phyloP scores from a whole-genome alignment of 129 eudicot species.

The Tanacetum coccineum region DNA sequence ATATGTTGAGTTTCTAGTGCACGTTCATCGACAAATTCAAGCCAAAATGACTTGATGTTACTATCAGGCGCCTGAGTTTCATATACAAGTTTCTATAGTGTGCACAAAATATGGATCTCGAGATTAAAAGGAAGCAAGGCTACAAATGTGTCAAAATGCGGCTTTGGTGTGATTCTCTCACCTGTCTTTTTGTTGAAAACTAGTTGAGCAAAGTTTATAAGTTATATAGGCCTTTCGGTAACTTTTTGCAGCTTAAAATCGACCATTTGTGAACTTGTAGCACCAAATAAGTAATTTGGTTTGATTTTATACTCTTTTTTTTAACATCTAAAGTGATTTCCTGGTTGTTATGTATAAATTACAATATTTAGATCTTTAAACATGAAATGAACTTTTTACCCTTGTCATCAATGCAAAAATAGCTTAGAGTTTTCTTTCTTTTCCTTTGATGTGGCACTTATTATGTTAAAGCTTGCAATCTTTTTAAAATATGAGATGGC shows the following conservation, averaged over 20 bases:
- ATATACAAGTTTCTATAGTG: conserved; percentile 22
- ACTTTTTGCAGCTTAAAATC: conserved; percentile 23
- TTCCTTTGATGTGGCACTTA: too few relatives aligned
- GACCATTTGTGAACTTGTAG: conserved; percentile 16
- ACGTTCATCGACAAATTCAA: conserved; percentile 82
- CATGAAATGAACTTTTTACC: neutral
- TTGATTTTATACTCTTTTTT: conserved; percentile 4
- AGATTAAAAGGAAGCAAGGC: conserved; percentile 21
- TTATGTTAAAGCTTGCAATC: too few relatives aligned
- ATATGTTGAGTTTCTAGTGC: conserved; percentile 79
- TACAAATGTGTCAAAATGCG: conserved; percentile 14
- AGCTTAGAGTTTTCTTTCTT: too few relatives aligned
- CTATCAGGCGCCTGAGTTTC: conserved; percentile 12
- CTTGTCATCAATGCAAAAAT: neutral
- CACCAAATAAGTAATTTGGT: conserved; percentile 17
- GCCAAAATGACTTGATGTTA: conserved; percentile 58
- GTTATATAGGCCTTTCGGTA: conserved; percentile 25
- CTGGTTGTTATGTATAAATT: conserved; percentile 1
- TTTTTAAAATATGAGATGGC: too few relatives aligned
- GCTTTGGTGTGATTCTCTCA: conserved; percentile 20
- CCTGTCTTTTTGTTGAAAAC: conserved; percentile 22
- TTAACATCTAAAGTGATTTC: neutral
- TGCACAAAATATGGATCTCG: conserved; percentile 14
- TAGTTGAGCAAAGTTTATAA: conserved; percentile 33
- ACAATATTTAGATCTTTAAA: conserved; percentile 11